These are phyloP conservation scores for Pichia ethanolica DNA, from an alignment of 805 yeast genomes.

Conservation along the genomic window DNA sequence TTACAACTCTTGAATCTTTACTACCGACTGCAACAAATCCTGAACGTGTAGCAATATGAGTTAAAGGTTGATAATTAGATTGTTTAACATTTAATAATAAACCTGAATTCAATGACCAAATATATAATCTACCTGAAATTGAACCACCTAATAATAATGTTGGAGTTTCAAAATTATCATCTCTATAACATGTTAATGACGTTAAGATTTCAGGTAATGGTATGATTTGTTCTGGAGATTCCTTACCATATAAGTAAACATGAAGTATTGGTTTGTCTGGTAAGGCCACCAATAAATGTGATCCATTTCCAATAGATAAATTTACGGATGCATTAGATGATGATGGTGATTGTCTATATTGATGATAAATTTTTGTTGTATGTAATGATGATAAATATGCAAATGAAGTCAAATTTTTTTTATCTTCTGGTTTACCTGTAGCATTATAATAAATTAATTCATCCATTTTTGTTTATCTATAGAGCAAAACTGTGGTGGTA, in stretches of 20 bases:
- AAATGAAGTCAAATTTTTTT: conserved; percentile 27
- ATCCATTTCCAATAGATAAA: conserved; percentile 40
- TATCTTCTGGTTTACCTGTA: conserved; percentile 37
- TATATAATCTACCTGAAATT: conserved; percentile 62
- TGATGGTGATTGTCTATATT: conserved; percentile 47
- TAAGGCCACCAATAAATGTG: conserved; percentile 56
- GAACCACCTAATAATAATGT: conserved; percentile 72
- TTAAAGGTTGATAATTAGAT: conserved; percentile 76
- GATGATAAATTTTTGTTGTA: conserved; percentile 39
- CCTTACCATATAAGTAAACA: conserved; percentile 64
- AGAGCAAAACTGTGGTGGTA: neutral
- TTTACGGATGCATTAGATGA: conserved; percentile 38
- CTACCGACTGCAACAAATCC: conserved; percentile 72
- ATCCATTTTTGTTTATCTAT: conserved; percentile 31
- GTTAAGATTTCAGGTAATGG: conserved; percentile 77
- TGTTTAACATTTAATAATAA: conserved; percentile 62
- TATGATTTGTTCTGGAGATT: conserved; percentile 66
- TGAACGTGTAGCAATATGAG: conserved; percentile 52
- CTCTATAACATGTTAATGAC: conserved; percentile 36
- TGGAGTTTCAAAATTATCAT: conserved; percentile 12
- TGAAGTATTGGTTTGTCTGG: conserved; percentile 67
- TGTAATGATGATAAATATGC: conserved; percentile 37
- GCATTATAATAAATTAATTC: conserved; percentile 43
- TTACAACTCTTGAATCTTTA: conserved; percentile 66
- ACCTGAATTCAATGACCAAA: conserved; percentile 86